Evolutionary conservation across 1,284 basidiomycete species (phyloP).

Genomic region (Marasmius sp.): DNA sequence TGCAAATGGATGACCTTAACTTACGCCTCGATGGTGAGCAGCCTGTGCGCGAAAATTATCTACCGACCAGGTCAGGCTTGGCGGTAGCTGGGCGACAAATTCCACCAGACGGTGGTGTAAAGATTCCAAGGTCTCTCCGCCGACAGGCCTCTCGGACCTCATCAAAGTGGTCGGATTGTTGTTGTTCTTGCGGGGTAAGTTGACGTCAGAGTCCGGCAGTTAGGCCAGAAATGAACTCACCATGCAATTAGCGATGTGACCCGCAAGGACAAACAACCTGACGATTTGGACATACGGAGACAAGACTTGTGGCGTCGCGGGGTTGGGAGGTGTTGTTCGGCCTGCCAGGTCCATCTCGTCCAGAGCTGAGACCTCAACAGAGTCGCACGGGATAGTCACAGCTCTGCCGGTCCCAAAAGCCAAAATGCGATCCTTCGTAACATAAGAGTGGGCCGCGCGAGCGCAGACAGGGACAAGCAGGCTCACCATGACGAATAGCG

Average conservation of each 20-base stretch:
- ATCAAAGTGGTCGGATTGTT: not conserved
- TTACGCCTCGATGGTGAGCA: constrained; percentile 1
- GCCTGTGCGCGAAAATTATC: constrained; percentile 8
- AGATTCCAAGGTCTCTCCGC: not conserved
- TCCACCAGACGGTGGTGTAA: constrained; percentile 5
- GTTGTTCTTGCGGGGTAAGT: not conserved
- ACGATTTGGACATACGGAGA: constrained; percentile 3
- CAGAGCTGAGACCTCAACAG: constrained; percentile 2
- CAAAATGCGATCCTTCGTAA: constrained; percentile 5
- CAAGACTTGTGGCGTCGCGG: not conserved
- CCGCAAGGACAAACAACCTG: constrained; percentile 7
- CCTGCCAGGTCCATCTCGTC: constrained; percentile 1
- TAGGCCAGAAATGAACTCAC: not conserved
- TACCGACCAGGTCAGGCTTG: constrained; percentile 4
- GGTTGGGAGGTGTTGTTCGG: not conserved
- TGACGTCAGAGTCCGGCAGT: not conserved
- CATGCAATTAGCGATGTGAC: constrained; percentile 8
- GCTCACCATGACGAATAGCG: constrained; percentile 1
- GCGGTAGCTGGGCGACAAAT: constrained; percentile 4
- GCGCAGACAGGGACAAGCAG: not conserved
- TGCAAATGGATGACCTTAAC: not conserved
- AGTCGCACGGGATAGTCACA: constrained; percentile 4
- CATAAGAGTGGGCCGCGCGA: not conserved
- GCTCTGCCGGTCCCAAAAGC: constrained; percentile 8
- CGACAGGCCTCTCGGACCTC: not conserved